Evolutionary conservation across 331 rosid genomes (phyloP).

Genomic region (Malus hybrid): DNA sequence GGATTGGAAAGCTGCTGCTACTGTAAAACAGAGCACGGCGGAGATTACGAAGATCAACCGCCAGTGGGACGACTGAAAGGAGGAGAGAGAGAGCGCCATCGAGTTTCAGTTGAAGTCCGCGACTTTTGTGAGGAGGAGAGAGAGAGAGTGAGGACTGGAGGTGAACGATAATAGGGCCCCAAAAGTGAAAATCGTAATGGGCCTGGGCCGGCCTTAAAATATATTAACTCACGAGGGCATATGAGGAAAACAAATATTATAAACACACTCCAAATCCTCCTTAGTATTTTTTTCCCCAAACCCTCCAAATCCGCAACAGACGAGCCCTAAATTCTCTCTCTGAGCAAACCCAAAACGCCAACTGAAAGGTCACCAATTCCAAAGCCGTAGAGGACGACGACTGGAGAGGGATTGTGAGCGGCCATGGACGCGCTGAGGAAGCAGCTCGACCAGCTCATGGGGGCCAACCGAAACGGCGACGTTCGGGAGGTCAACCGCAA

Average conservation of each 20-base stretch:
- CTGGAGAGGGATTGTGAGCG: not conserved
- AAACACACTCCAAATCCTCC: not conserved
- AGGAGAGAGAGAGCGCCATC: slow-evolving; percentile 17
- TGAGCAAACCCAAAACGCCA: not conserved
- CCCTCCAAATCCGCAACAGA: not conserved
- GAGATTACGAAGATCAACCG: slow-evolving; percentile 16
- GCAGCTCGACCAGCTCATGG: slow-evolving; percentile 98
- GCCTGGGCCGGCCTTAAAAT: not conserved
- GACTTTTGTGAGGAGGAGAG: not conserved
- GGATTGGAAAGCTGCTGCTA: slow-evolving; percentile 68
- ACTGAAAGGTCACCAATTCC: not conserved
- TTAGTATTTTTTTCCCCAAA: not conserved
- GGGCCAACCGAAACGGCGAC: slow-evolving; percentile 98
- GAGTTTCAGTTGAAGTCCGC: not conserved
- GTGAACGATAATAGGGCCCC: not conserved
- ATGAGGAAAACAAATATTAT: not conserved
- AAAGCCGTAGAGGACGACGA: not conserved
- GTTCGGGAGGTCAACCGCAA: slow-evolving; percentile 96
- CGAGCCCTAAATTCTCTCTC: not conserved
- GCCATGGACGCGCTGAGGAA: slow-evolving; percentile 91
- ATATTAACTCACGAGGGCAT: not conserved
- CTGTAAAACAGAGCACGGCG: slow-evolving; percentile 14
- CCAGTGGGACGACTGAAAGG: not conserved
- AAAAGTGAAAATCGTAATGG: not conserved
- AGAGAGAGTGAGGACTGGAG: not conserved